Evolutionary conservation across 1,284 basidiomycete genomes (phyloP).

Genomic region (Ganoderma multipileum): DNA sequence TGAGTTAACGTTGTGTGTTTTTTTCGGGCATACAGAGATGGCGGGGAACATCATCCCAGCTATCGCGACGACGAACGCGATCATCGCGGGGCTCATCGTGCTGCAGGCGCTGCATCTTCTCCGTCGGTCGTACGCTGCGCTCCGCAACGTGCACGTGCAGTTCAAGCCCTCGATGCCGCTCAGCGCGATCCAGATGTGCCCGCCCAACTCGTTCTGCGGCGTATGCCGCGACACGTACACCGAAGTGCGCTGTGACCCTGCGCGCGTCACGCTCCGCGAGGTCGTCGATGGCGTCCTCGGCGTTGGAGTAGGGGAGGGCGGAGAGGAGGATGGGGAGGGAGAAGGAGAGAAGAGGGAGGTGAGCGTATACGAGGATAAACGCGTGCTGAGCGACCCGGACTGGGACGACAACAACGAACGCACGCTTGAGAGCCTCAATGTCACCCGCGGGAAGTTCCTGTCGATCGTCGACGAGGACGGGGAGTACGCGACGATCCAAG

Average conservation of each 20-base stretch:
- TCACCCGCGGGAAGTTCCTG: slow-evolving; percentile 81
- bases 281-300: slow-evolving; percentile 74
- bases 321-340: slow-evolving; percentile 35
- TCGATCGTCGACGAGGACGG: slow-evolving; percentile 90
- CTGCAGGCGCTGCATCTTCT: slow-evolving; percentile 91
- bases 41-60: slow-evolving; percentile 99
- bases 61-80: slow-evolving; percentile 98
- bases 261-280: slow-evolving; percentile 71
- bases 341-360: slow-evolving; percentile 53
- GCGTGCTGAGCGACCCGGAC: slow-evolving; percentile 86
- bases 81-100: slow-evolving; percentile 94
- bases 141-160: slow-evolving; percentile 79
- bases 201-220: slow-evolving; percentile 80
- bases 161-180: slow-evolving; percentile 80
- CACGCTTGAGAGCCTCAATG: slow-evolving; percentile 75
- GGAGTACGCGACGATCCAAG: slow-evolving; percentile 74
- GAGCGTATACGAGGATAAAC: slow-evolving; percentile 86
- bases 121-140: slow-evolving; percentile 59
- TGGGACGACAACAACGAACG: slow-evolving; percentile 86
- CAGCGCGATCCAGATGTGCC: slow-evolving; percentile 65
- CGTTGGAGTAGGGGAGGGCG: slow-evolving; percentile 37
- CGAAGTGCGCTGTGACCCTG: slow-evolving; percentile 73
- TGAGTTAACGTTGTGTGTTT: too few species aligned
- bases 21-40: too few species aligned
- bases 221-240: slow-evolving; percentile 90